Evolutionary conservation across 2,329 filamentous ascomycete species (phyloP), one percentile per base, ranked within the genome.

Genomic region (Onygena corvina): DNA sequence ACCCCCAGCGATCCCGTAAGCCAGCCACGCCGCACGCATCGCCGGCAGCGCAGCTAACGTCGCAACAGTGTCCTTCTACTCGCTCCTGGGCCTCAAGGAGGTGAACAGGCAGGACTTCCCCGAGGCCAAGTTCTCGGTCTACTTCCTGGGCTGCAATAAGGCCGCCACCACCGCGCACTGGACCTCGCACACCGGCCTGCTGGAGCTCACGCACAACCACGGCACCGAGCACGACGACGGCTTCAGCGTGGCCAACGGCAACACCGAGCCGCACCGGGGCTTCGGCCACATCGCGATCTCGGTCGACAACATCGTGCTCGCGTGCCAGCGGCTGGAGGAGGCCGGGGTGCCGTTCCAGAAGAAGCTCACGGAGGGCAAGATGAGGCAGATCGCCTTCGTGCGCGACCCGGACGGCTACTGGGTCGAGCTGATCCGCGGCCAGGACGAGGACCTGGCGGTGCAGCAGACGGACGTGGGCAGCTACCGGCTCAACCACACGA

Each of bases 301-400:
- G 46, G 84, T 88, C 46, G 84, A 88, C 68, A 81, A 86, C 65
- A 83, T 95, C 54, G 85, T 94, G 70, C 86, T 84, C 2, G 89
- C 90, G 1, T 96, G 92, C 72, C 73, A 88, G 71, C 78, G 89
- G 50, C 76, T 98, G 53, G 87, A 94, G 66, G 84, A 90, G 62
- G 88, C 84, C 4, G 89, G 89, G 0, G 94, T 94, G 70, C 77
- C 77, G 54, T 98, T 96, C 70, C 87, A 96, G 75, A 96, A 96
- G 79, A 93, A 86, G 70, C 73, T 96, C 50, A 80, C 80, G 0
- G 90, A 96, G 57, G 92, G 92, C 2, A 77, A 83, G 50, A 94
- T 93, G 86, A 77, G 76, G 60, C 70, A 85, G 61, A 94, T 96
- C 60, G 92, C 90, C 0, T 96, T 96, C 63, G 89, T 76, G 1